Conservation (phyloP, 1,139 yeast species). For the Diutina mesorugosa region DNA sequence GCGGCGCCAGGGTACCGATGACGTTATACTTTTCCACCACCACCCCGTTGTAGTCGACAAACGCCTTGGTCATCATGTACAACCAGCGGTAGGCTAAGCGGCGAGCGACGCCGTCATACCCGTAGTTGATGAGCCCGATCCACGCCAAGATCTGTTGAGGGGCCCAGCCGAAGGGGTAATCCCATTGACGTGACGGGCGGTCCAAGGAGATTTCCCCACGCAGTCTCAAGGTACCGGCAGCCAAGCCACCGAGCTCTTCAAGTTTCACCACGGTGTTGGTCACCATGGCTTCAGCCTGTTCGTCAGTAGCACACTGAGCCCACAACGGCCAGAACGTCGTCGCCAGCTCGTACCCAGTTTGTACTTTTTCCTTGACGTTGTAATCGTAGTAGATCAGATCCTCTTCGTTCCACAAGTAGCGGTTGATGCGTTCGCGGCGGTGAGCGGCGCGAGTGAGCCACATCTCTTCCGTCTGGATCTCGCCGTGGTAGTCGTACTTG, state of each 20-base stretch:
- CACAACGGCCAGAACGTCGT: slow-evolving; percentile 91
- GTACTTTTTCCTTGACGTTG: slow-evolving; percentile 44
- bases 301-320: slow-evolving; percentile 59
- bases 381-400: slow-evolving; percentile 79
- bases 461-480: slow-evolving; percentile 32
- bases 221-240: slow-evolving; percentile 68
- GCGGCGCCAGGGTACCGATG: slow-evolving; percentile 72
- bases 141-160: slow-evolving; percentile 95
- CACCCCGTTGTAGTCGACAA: slow-evolving; percentile 88
- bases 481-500: slow-evolving; percentile 22
- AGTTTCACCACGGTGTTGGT: slow-evolving; percentile 50
- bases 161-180: slow-evolving; percentile 97
- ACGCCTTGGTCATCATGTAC: slow-evolving; percentile 79
- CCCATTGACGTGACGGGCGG: slow-evolving; percentile 93
- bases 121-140: slow-evolving; percentile 73
- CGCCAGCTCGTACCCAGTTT: slow-evolving; percentile 69
- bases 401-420: slow-evolving; percentile 76
- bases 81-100: slow-evolving; percentile 82
- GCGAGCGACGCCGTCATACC: slow-evolving; percentile 51
- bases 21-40: slow-evolving; percentile 96
- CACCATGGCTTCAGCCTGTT: slow-evolving; percentile 63
- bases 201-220: slow-evolving; percentile 61
- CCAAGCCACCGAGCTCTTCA: slow-evolving; percentile 84
- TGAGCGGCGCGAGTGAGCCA: slow-evolving; percentile 50
- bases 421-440: slow-evolving; percentile 47